Evolutionary conservation across 306 rosid species (phyloP).

Genomic region (Canavalia gladiata): DNA sequence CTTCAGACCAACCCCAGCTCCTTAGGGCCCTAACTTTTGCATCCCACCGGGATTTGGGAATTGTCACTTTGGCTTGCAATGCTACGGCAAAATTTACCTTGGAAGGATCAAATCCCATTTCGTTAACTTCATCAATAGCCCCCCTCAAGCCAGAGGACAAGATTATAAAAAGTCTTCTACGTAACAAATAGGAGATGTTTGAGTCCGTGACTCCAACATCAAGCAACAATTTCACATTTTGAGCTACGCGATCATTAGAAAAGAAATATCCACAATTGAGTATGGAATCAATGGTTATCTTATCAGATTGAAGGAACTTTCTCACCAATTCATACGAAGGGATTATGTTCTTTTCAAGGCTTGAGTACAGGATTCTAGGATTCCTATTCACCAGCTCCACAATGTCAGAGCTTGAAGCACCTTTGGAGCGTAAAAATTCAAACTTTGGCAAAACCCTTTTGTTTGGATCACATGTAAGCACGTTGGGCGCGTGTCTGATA

Average conservation of each 20-base stretch:
- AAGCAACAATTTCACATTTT: neutral
- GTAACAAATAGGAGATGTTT: neutral
- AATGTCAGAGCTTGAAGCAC: conserved; percentile 5
- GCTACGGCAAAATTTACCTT: too few species aligned
- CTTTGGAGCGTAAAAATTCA: neutral
- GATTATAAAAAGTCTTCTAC: neutral
- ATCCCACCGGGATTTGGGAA: neutral
- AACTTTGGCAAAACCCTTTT: neutral
- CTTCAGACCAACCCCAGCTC: conserved; percentile 60
- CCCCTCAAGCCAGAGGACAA: too few species aligned
- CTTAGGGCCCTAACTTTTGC: neutral
- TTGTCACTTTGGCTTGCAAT: neutral
- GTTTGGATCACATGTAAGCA: neutral
- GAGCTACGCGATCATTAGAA: neutral
- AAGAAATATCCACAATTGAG: neutral
- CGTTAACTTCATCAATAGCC: too few species aligned
- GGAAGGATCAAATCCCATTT: too few species aligned
- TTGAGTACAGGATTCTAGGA: neutral
- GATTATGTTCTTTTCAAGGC: neutral
- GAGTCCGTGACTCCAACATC: neutral
- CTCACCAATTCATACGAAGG: neutral
- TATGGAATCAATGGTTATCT: neutral
- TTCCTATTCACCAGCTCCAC: conserved; percentile 1
- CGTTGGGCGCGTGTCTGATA: neutral
- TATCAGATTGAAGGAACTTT: neutral